Conservation (phyloP, 352 stramenopile species). For the Phytophthora pseudosyringae region DNA sequence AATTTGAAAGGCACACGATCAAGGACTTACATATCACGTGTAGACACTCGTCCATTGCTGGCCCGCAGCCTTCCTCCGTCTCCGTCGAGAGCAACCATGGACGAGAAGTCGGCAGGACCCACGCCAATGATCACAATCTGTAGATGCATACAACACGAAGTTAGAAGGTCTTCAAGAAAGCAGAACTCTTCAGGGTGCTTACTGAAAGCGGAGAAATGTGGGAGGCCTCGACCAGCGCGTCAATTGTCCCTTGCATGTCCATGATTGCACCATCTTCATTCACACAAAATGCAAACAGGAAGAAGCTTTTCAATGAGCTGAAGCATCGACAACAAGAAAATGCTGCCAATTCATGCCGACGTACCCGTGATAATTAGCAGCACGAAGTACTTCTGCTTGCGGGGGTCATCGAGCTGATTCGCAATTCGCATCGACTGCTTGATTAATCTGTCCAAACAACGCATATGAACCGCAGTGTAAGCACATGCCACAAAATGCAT, state of each 20-base stretch:
- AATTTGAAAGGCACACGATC: neutral
- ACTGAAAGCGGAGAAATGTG: slow-evolving; percentile 59
- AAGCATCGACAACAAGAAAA: neutral
- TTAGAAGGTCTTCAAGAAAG: slow-evolving; percentile 6
- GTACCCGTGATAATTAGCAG: slow-evolving; percentile 84
- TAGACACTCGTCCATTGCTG: slow-evolving; percentile 40
- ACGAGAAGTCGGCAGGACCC: slow-evolving; percentile 70
- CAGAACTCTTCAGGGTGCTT: slow-evolving; percentile 1
- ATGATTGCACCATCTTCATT: slow-evolving; percentile 82
- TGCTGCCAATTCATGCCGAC: neutral
- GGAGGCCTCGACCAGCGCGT: slow-evolving; percentile 63
- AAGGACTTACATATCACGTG: slow-evolving; percentile 65
- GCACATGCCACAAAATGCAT: slow-evolving; percentile 1
- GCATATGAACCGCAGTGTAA: slow-evolving; percentile 8
- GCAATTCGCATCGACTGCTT: slow-evolving; percentile 61
- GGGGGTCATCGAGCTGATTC: slow-evolving; percentile 43
- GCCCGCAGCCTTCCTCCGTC: slow-evolving; percentile 60
- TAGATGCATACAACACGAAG: slow-evolving; percentile 1
- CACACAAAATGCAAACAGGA: neutral
- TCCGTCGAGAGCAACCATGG: slow-evolving; percentile 70
- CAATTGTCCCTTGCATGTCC: slow-evolving; percentile 80
- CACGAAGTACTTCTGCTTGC: slow-evolving; percentile 86
- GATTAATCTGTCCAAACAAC: slow-evolving; percentile 43
- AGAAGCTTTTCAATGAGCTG: neutral
- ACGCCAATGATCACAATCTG: slow-evolving; percentile 85